Conservation (phyloP, 257 asterid species). For the Nicotiana otophora region DNA sequence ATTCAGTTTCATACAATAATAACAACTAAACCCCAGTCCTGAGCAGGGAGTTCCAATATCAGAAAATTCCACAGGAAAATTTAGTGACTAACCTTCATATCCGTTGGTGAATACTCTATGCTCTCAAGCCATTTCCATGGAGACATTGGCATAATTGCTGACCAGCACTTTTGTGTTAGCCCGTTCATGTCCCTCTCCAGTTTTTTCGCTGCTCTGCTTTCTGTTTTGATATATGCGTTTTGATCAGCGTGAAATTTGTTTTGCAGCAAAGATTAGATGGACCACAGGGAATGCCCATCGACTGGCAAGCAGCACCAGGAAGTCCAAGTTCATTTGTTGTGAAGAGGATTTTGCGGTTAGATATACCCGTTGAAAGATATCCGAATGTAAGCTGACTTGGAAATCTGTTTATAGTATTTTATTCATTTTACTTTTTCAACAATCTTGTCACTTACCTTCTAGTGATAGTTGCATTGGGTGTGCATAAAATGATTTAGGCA, state of each 20-base stretch:
- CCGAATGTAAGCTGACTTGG: slow-evolving; percentile 53
- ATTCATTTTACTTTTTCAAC: background rate
- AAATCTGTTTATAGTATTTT: background rate
- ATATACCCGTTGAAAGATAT: slow-evolving; percentile 73
- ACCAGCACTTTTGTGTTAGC: background rate
- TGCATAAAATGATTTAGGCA: background rate
- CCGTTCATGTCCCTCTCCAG: background rate
- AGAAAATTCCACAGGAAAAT: background rate
- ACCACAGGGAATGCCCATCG: slow-evolving; percentile 54
- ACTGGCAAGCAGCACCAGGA: slow-evolving; percentile 62
- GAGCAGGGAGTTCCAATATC: background rate
- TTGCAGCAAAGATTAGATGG: slow-evolving; percentile 43
- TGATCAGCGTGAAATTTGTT: background rate
- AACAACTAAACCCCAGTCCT: background rate
- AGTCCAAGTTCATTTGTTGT: slow-evolving; percentile 52
- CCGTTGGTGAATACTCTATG: background rate
- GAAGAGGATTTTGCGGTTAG: slow-evolving; percentile 59
- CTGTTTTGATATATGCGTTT: too few relatives aligned
- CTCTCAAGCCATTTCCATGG: background rate
- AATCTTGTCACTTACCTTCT: background rate
- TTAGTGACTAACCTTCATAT: background rate
- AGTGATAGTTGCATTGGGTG: background rate
- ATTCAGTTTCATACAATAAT: background rate
- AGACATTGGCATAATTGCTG: background rate
- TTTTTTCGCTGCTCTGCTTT: background rate